Evolutionary conservation across 1,284 basidiomycete species (phyloP), one percentile per base, ranked within the genome.

Genomic region (Xerocomus minutiporus): DNA sequence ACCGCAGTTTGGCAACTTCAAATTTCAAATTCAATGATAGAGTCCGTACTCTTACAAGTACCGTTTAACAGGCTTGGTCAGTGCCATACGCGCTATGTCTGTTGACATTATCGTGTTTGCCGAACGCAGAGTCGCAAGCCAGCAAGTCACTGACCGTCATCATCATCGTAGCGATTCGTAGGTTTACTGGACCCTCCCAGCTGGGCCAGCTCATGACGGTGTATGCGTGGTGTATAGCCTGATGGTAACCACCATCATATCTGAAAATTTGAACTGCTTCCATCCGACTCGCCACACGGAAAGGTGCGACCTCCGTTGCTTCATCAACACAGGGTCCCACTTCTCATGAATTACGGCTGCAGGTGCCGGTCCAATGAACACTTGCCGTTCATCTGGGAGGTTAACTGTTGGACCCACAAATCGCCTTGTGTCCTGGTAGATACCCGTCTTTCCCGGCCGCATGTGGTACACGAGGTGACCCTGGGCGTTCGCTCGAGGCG

Each of bases 401-500:
- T 23, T 20, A 20, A 25, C 9, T 26, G 20, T 17, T 26, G 43
- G 47, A 32, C 28, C 25, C 43, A 46, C 54, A 44, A 38, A 46
- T 41, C 23, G 28, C 34, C 31, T 12, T 44, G 4, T 25, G 34
- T 42, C 42, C 32, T 34, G 36, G 42, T 34, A 17, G 36, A 2
- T 29, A 26, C 17, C 15, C 31, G 15, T 34, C 44, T 17, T 51
- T 23, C 17, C n/a, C 13, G 13, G 38, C 38, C 56, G 44, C 52
- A 51, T 61, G 59, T 50, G 17, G 17, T 28, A 52, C 59, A 57
- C 38, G 59, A 63, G 56, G 59, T 41, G 51, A 48, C 57, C 43
- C 26, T 47, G 28, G 44, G 34, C 6, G 28, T 45, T 28, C 28
- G 32, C 48, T 46, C 51, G 46, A 62, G 54, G 59, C 49, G 5